Conservation (phyloP, 176 grass and related monocot genomes). For the Juncus inflexus region DNA sequence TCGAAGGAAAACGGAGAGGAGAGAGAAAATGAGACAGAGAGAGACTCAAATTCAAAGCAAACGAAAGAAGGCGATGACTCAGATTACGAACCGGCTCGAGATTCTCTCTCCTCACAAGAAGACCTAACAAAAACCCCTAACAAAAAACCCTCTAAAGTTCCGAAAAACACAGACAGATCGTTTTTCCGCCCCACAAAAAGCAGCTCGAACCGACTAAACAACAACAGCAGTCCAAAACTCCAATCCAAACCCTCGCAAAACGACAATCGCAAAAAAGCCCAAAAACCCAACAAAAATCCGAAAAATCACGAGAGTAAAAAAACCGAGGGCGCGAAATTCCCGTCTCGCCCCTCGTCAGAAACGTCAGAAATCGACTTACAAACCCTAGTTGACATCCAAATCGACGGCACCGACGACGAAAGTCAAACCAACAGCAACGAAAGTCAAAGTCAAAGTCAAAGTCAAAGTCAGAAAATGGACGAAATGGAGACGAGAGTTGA, state of each 20-base stretch:
- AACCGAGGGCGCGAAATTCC: slow-evolving; percentile 14
- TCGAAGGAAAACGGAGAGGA: slow-evolving; percentile 31
- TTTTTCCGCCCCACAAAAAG: slow-evolving; percentile 24
- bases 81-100: slow-evolving; percentile 25
- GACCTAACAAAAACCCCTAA: slow-evolving; percentile 9
- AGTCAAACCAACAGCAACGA: slow-evolving; percentile 21
- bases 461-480: slow-evolving; percentile 12
- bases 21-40: slow-evolving; percentile 15
- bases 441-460: neutral
- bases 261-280: slow-evolving; percentile 14
- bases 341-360: slow-evolving; percentile 1
- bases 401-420: slow-evolving; percentile 29
- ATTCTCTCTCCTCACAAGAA: slow-evolving; percentile 33
- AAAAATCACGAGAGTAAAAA: slow-evolving; percentile 17
- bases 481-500: slow-evolving; percentile 55
- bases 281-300: neutral
- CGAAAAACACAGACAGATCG: slow-evolving; percentile 10
- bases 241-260: slow-evolving; percentile 14
- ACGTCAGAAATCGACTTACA: slow-evolving; percentile 22
- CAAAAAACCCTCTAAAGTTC: slow-evolving; percentile 1
- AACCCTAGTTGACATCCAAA: slow-evolving; percentile 15
- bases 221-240: slow-evolving; percentile 1
- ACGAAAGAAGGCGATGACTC: neutral
- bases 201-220: slow-evolving; percentile 21
- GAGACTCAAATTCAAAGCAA: slow-evolving; percentile 18